Conservation (phyloP, 345 rosid genomes). For the Crucihimalaya himalaica region DNA sequence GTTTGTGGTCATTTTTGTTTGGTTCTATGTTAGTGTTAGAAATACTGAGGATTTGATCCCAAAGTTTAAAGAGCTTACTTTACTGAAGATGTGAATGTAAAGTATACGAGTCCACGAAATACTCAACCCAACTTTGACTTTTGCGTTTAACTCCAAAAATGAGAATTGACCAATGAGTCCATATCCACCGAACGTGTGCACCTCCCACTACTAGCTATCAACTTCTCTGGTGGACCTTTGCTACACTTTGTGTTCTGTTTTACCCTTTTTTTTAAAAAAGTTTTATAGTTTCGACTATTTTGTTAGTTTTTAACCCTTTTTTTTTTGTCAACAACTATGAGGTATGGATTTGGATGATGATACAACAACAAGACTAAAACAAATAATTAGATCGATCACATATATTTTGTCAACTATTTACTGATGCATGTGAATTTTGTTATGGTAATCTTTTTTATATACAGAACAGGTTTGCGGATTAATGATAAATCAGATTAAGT, state of each 20-base stretch:
- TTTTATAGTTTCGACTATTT: too few relatives aligned
- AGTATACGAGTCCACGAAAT: background rate
- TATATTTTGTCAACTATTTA: too few relatives aligned
- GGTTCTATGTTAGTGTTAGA: background rate
- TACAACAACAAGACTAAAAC: too few relatives aligned
- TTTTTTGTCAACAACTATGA: too few relatives aligned
- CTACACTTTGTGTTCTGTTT: background rate
- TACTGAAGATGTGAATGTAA: constrained; percentile 15
- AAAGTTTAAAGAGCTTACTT: background rate
- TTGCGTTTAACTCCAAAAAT: background rate
- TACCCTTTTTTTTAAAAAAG: too few relatives aligned
- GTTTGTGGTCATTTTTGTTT: background rate
- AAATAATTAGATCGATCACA: too few relatives aligned
- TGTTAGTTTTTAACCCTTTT: too few relatives aligned
- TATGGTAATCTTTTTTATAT: too few relatives aligned
- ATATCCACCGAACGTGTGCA: constrained; percentile 4
- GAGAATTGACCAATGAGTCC: constrained; percentile 13
- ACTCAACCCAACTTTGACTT: constrained; percentile 16
- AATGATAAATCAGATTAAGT: too few relatives aligned
- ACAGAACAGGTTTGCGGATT: too few relatives aligned
- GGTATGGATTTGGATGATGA: too few relatives aligned
- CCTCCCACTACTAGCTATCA: background rate
- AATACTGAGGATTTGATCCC: background rate
- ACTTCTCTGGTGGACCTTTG: background rate
- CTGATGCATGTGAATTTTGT: too few relatives aligned